Conservation (phyloP, 2,329 filamentous ascomycete species). For the Aspergillus spinulosporus region DNA sequence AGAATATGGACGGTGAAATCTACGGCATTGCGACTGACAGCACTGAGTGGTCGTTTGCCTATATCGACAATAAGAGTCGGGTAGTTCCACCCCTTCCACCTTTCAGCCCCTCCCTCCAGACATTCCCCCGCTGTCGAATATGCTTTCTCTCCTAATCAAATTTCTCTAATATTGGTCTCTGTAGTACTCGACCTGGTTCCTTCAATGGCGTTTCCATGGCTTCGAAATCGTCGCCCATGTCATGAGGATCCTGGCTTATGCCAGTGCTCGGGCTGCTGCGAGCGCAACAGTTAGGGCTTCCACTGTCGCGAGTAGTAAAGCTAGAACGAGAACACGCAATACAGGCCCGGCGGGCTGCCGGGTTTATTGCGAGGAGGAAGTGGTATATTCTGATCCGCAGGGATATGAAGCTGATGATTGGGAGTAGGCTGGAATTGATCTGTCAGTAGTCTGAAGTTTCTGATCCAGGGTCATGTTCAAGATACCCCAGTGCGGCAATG, state of each 20-base stretch:
- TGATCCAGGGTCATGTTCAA: no score
- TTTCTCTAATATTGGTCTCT: neutral
- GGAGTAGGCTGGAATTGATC: no score
- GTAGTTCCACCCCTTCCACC: neutral
- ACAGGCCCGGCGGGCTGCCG: neutral
- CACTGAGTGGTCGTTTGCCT: neutral
- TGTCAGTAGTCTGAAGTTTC: no score
- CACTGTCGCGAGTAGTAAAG: neutral
- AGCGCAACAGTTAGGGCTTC: neutral
- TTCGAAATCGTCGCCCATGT: neutral
- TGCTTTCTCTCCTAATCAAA: neutral
- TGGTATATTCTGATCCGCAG: neutral
- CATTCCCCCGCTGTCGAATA: neutral
- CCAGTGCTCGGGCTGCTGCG: neutral
- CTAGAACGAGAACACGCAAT: neutral
- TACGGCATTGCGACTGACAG: constrained; percentile 5
- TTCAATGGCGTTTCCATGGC: neutral
- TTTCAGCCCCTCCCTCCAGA: no score
- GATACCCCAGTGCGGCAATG: no score
- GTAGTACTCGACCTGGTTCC: neutral
- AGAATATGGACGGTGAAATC: neutral
- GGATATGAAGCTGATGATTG: neutral
- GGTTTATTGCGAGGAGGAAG: neutral
- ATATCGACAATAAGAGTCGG: constrained; percentile 1
- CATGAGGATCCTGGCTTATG: neutral